These are phyloP conservation scores for Elymus sibiricus DNA, from an alignment of 176 grass and related monocot species.

Conservation along the genomic window DNA sequence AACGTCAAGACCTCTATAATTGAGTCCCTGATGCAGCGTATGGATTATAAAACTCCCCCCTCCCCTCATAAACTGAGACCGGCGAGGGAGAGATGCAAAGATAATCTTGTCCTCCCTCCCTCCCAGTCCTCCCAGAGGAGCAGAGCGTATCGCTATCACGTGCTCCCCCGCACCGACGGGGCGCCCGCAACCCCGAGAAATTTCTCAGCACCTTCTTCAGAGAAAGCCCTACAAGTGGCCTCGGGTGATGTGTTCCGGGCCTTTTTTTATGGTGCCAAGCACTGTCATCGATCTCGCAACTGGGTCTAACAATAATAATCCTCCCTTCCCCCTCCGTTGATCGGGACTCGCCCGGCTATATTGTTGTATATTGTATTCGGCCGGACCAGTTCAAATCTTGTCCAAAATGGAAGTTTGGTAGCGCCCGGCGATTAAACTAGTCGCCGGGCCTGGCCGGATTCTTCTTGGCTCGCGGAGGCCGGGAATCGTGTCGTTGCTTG, in stretches of 20 bases:
- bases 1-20: slow-evolving; percentile 18
- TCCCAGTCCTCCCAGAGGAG: neutral
- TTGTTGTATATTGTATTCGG: neutral
- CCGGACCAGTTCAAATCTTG: slow-evolving; percentile 28
- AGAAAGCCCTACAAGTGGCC: slow-evolving; percentile 26
- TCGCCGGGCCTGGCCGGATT: slow-evolving; percentile 18
- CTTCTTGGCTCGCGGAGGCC: slow-evolving; percentile 8
- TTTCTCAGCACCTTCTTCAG: slow-evolving; percentile 36
- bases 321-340: neutral
- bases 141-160: slow-evolving; percentile 52
- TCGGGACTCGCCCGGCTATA: neutral
- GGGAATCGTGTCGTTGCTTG: slow-evolving; percentile 51
- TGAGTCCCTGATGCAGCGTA: slow-evolving; percentile 9
- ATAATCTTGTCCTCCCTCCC: slow-evolving; percentile 35
- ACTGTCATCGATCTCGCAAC: slow-evolving; percentile 43
- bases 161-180: slow-evolving; percentile 56
- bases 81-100: slow-evolving; percentile 35
- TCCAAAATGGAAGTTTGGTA: slow-evolving; percentile 38
- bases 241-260: slow-evolving; percentile 7
- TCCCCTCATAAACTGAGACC: slow-evolving; percentile 13
- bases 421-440: neutral
- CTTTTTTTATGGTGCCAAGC: slow-evolving; percentile 20
- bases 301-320: slow-evolving; percentile 14
- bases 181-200: slow-evolving; percentile 24
- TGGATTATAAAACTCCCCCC: neutral